phyloP scores from a whole-genome alignment of 2,329 filamentous ascomycete species.

The Gyromitra esculenta region DNA sequence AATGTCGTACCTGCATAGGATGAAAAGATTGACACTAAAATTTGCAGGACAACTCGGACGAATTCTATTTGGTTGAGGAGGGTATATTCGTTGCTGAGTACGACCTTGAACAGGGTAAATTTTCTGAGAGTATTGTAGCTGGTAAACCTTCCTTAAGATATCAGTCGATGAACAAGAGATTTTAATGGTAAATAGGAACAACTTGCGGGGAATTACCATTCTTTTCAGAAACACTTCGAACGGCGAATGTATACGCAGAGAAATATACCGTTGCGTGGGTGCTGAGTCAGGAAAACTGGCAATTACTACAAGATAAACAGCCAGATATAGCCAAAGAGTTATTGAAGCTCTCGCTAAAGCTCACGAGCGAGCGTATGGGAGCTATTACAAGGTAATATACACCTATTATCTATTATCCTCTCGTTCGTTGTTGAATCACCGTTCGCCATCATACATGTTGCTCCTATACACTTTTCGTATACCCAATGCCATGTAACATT shows the following conservation, averaged over 20 bases:
- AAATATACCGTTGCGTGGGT: constrained; percentile 84
- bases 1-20: not conserved
- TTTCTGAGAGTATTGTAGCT: constrained; percentile 90
- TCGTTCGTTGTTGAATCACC: constrained; percentile 4
- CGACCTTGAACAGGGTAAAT: constrained; percentile 84
- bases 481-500: not conserved
- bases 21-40: constrained; percentile 12
- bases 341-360: constrained; percentile 84
- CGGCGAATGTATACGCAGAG: constrained; percentile 85
- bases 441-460: constrained; percentile 9
- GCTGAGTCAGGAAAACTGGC: constrained; percentile 77
- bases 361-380: constrained; percentile 93
- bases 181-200: constrained; percentile 63
- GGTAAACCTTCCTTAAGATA: constrained; percentile 62
- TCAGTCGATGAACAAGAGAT: not conserved
- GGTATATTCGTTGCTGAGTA: constrained; percentile 93
- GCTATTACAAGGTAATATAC: constrained; percentile 66
- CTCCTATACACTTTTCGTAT: not conserved
- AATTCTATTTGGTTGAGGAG: constrained; percentile 89
- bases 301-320: constrained; percentile 74
- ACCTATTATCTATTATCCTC: not conserved
- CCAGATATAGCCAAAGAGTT: constrained; percentile 84
- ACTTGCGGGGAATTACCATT: constrained; percentile 97
- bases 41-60: constrained; percentile 71
- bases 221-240: constrained; percentile 88